Evolutionary conservation across 108 stramenopile species (phyloP), one percentile per base, ranked within the genome.

Genomic region (Chaetoceros muelleri): DNA sequence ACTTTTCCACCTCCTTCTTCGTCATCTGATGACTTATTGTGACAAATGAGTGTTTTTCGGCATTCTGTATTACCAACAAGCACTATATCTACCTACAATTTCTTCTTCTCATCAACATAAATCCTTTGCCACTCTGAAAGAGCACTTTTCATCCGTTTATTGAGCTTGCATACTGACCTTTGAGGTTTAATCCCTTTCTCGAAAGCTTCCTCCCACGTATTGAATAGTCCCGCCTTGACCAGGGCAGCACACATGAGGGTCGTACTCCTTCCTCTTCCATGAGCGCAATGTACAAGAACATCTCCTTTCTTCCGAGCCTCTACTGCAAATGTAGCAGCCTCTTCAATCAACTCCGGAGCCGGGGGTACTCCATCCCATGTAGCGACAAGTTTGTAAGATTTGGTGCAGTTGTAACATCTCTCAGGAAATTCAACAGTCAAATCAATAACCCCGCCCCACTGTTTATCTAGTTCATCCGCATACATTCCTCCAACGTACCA

Each of bases 401-500:
- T 57, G 0, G 84, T 86, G 26, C 67, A 44, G 25, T 78, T 60
- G 30, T 73, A 65, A 49, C 84, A 86, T 20, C 45, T 46, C 53
- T 93, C 91, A 2, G 87, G 87, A 56, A 93, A 93, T 58, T 93
- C 91, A 8, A 93, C 91, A 3, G 91, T 93, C 30, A 86, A 55
- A 65, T 93, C 91, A 34, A 93, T 70, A 22, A 88, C 71, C 3
- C 85, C 82, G 3, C 79, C 85, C 86, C 86, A 93, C 19, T 84
- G 65, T 62, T 73, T 85, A 52, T 78, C 58, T 18, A 93, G 73
- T 64, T 81, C 71, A 61, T 93, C 59, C 22, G 72, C 75, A 60
- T 87, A 76, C 64, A 84, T 84, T 30, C 90, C 86, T 24, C 91
- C 91, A 27, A 93, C 77, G 81, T 82, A 93, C 81, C 87, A 88